Percentiles rank a stretch among this genome's conserved stretches.
phyloP scores from a whole-genome alignment of 352 stramenopile genomes.

The Aphanomyces cochlioides region DNA sequence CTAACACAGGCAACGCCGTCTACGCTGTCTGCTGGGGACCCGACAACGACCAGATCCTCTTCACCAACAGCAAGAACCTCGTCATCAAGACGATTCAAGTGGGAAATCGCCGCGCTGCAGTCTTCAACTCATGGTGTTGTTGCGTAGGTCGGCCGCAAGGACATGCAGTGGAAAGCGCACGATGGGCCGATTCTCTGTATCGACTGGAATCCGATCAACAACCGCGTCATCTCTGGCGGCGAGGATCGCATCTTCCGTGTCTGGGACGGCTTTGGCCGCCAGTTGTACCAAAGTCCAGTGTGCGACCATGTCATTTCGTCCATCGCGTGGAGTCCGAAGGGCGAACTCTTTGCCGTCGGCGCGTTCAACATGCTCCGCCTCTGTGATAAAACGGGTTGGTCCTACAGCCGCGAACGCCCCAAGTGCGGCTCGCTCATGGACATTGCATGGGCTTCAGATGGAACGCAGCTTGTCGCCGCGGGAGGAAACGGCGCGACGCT shows the following conservation, averaged over 20 bases:
- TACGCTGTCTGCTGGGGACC: constrained; percentile 90
- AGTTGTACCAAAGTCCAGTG: constrained; percentile 81
- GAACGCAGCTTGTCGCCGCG: constrained; percentile 86
- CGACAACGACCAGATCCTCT: constrained; percentile 88
- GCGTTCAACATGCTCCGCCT: constrained; percentile 91
- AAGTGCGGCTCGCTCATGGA: constrained; percentile 83
- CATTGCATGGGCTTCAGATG: constrained; percentile 86
- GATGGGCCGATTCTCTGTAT: constrained; percentile 87
- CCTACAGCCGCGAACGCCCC: constrained; percentile 77
- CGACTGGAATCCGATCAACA: constrained; percentile 93
- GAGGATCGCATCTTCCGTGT: constrained; percentile 92
- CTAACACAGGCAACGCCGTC: constrained; percentile 59
- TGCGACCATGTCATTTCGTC: constrained; percentile 89
- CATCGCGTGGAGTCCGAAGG: constrained; percentile 89
- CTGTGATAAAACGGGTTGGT: constrained; percentile 92
- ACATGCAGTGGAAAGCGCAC: constrained; percentile 89
- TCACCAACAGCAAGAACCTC: constrained; percentile 80
- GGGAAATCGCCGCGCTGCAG: background rate
- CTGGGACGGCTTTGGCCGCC: constrained; percentile 89
- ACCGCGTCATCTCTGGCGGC: constrained; percentile 87
- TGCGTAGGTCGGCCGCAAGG: constrained; percentile 49
- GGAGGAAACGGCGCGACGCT: constrained; percentile 84
- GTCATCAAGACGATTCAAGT: constrained; percentile 91
- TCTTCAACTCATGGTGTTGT: background rate
- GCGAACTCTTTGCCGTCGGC: constrained; percentile 87